Base-by-base conservation (phyloP, 176 grass and related monocot species). In the Raddia guianensis region DNA sequence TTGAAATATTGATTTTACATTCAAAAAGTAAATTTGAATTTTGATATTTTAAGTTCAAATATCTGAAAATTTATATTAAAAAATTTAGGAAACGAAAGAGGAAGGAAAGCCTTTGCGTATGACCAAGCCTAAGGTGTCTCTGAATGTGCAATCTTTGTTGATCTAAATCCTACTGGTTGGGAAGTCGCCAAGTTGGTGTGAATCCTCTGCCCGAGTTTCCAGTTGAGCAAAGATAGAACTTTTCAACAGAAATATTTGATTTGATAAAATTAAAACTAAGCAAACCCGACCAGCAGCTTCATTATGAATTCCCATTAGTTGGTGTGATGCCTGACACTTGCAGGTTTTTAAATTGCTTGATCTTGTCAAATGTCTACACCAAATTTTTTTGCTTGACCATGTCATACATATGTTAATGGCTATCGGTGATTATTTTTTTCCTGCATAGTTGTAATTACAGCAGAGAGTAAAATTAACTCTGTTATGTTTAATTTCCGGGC, bases 311-410 rank as follows among this genome's bases (percentile, higher is more conserved):
- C 33, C 12, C 32, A 64, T 82, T 44, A 12, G 46, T 8, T 73
- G 18, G 37, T 71, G n/a, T 10, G 2, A 33, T 53, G n/a, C 15
- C 53, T 15, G 4, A 68, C 70, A 18, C 42, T 46, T n/a, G 1
- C 7, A 62, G 15, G 8, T 0, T 50, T 5, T 12, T 59, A 3
- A 48, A 5, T n/a, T 49, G n/a, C 19, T 21, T 16, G 6, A 61
- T 18, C 34, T 43, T 73, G 8, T n/a, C 34, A 45, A 33, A 42
- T 20, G 47, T 6, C 16, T 15, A 1, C 14, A 5, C 57, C 6
- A 63, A 15, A 46, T 65, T 20, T 66, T 8, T 63, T 20, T 53
- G 53, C 20, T 45, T 73, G 63, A 77, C 78, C 21, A 15, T 75
- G 14, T 12, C 82, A 70, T 34, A 20, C 12, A 74, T 5, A 56